Conservation (phyloP, 1,139 yeast species). For the Suhomyces panamericanus region DNA sequence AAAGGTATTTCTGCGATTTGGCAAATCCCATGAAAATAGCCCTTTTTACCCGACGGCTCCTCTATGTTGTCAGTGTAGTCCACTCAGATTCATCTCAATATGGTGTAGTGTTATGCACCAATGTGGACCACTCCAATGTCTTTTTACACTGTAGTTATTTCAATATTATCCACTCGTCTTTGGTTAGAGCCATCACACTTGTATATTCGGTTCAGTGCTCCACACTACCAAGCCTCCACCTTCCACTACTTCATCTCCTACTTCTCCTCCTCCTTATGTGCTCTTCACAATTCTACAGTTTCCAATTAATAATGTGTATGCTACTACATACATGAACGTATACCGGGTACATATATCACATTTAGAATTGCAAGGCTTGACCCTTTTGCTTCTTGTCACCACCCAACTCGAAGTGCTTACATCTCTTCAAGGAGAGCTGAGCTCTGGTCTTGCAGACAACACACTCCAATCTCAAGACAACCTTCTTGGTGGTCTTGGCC, state of each 20-base stretch:
- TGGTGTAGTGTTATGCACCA: no score
- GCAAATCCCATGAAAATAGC: not conserved
- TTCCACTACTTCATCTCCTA: no score
- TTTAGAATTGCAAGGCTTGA: conserved; percentile 92
- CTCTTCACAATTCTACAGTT: not conserved
- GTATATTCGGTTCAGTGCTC: no score
- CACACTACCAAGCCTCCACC: no score
- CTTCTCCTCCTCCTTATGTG: not conserved
- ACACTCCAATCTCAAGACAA: conserved; percentile 99
- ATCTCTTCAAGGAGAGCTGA: conserved; percentile 97
- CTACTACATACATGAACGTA: conserved; percentile 12
- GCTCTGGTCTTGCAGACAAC: conserved; percentile 98
- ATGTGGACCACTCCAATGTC: no score
- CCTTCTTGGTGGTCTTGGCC: conserved; percentile 99
- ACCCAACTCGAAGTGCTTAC: conserved; percentile 99
- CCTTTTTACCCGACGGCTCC: no score
- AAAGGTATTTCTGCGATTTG: not conserved
- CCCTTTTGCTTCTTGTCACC: conserved; percentile 99
- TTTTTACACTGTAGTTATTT: no score
- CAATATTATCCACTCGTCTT: no score
- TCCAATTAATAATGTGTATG: conserved; percentile 10
- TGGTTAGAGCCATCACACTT: no score
- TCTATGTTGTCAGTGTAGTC: no score
- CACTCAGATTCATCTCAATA: no score
- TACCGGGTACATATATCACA: conserved; percentile 12